These are phyloP conservation scores for Auricularia sp. DNA, from an alignment of 768 basidiomycete genomes.

Conservation along the genomic window DNA sequence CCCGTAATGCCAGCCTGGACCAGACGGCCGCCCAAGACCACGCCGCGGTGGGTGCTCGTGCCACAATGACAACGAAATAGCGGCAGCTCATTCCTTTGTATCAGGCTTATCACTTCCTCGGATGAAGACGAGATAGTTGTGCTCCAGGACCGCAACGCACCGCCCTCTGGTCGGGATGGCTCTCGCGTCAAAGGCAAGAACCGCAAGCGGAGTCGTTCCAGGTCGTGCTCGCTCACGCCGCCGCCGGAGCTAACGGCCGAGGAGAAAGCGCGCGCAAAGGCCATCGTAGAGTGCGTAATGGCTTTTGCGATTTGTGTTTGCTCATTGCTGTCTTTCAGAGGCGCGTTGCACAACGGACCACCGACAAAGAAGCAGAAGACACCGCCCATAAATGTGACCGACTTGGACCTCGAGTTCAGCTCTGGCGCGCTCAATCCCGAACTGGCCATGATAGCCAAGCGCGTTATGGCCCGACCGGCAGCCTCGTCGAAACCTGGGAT, in stretches of 20 bases:
- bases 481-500: slow-evolving; percentile 18
- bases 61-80: neutral
- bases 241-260: neutral
- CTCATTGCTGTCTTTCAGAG: neutral
- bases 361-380: neutral
- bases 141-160: neutral
- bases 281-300: neutral
- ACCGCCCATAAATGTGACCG: neutral
- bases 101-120: neutral
- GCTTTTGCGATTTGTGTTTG: neutral
- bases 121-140: neutral
- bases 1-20: neutral
- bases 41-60: neutral
- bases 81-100: too few species aligned
- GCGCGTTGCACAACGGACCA: neutral
- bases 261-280: neutral
- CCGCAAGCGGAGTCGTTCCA: neutral
- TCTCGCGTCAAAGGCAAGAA: neutral
- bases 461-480: slow-evolving; percentile 19
- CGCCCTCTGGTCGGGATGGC: neutral
- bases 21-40: neutral
- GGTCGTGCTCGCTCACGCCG: neutral
- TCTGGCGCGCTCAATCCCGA: slow-evolving; percentile 36
- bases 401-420: neutral
- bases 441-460: slow-evolving; percentile 43